Evolutionary conservation across 805 yeast genomes (phyloP).

Genomic region (Tetrapisispora taiwanensis): DNA sequence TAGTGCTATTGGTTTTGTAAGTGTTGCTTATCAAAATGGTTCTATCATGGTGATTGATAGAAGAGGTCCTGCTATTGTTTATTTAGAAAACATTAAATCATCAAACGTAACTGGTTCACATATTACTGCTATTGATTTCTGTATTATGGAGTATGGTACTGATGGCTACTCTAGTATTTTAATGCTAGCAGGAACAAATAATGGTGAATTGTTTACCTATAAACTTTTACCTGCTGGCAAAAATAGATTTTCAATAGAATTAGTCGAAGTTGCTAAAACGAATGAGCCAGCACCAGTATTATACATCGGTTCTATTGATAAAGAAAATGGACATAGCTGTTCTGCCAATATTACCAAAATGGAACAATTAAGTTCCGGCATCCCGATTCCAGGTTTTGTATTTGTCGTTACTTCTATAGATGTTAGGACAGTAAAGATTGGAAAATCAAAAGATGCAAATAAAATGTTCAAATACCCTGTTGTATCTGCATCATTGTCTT

Average conservation of each 20-base stretch:
- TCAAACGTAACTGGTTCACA: slow-evolving; percentile 20
- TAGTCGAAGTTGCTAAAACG: slow-evolving; percentile 38
- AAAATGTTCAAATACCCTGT: slow-evolving; percentile 44
- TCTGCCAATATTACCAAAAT: slow-evolving; percentile 51
- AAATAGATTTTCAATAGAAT: slow-evolving; percentile 52
- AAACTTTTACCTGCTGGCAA: slow-evolving; percentile 52
- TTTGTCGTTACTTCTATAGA: slow-evolving; percentile 48
- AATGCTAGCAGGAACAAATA: slow-evolving; percentile 64
- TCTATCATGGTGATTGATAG: slow-evolving; percentile 63
- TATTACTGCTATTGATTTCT: slow-evolving; percentile 60
- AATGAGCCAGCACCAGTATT: slow-evolving; percentile 42
- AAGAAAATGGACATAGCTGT: slow-evolving; percentile 52
- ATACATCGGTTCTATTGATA: slow-evolving; percentile 47
- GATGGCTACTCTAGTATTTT: slow-evolving; percentile 66
- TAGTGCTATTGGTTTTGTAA: slow-evolving; percentile 76
- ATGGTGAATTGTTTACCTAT: slow-evolving; percentile 59
- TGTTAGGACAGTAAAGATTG: slow-evolving; percentile 50
- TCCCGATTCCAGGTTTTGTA: slow-evolving; percentile 51
- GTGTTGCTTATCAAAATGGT: slow-evolving; percentile 71
- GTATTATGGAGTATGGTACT: slow-evolving; percentile 56
- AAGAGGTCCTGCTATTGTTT: slow-evolving; percentile 66
- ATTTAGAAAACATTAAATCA: slow-evolving; percentile 30
- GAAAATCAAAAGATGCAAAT: slow-evolving; percentile 54
- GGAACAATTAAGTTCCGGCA: slow-evolving; percentile 50
- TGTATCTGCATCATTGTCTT: slow-evolving; percentile 42